Base-by-base conservation (phyloP, 306 rosid genomes). In the Begonia peltatifolia region DNA sequence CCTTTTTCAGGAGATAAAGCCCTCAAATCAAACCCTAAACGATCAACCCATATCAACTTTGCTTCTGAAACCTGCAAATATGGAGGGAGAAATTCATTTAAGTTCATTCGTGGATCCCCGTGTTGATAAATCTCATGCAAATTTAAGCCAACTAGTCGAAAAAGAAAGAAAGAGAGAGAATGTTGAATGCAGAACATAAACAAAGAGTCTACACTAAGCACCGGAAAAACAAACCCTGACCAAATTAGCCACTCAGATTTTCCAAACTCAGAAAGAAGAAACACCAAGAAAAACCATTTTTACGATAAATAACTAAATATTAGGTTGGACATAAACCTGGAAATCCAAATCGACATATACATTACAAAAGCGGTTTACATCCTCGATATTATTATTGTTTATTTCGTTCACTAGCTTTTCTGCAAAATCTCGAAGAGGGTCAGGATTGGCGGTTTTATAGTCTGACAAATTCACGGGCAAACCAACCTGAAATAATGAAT, bases 31-130 rank as follows among this genome's bases (percentile, higher is more conserved):
- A 89, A 83, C 14, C 95, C 97, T 47, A 84, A 56, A 8, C 95
- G 84, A 55, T 89, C 97, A 10, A 89, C 59, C 97, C 97, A 89
- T 70, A 85, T 69, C 78, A 89, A 53, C 81, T 82, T 89, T 61
- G 95, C 95, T 65, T 85, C 94, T 30, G 81, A 65, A 43, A 89
- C 82, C 95, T 89, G 63, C 58, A 57, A 18, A 50, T 41, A 9
- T 41, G 41, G 11, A 50, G 17, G 53, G 12, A 35, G 36, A 8
- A 9, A 17, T 23, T 52, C 47, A 25, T 4, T 23, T 11, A 46
- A 30, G 49, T 14, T 46, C 15, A 23, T 10, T 6, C 12, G 46
- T 9, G 25, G 41, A 5, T 46, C 1, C 5, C 16, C 51, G 11
- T 38, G 15, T 36, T 11, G 30, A 18, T 9, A 46, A 20, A 46